Percentiles rank a stretch among this genome's conserved stretches.
These are phyloP conservation scores for Hypoxylon sp. DNA, from an alignment of 2,329 filamentous ascomycete species.

Conservation along the genomic window DNA sequence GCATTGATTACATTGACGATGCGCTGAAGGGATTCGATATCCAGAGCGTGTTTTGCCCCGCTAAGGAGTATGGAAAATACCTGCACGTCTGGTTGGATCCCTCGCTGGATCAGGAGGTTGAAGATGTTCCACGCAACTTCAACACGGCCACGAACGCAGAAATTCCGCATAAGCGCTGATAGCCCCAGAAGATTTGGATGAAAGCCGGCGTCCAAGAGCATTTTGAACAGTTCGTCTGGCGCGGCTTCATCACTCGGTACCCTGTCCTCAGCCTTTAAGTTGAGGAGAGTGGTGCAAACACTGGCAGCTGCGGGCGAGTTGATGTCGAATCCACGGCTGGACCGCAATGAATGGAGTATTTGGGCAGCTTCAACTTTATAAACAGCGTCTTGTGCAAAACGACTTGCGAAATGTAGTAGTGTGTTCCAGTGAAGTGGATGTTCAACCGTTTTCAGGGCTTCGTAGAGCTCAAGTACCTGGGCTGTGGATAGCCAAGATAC, in stretches of 20 bases:
- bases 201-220: conserved; percentile 70
- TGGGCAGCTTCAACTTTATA: conserved; percentile 59
- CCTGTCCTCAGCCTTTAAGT: conserved; percentile 50
- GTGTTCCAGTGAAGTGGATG: conserved; percentile 54
- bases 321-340: conserved; percentile 55
- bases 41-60: conserved; percentile 70
- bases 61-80: conserved; percentile 78
- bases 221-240: conserved; percentile 65
- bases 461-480: conserved; percentile 35
- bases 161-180: conserved; percentile 77
- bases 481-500: conserved; percentile 22
- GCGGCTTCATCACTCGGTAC: conserved; percentile 57
- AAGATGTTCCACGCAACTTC: conserved; percentile 74
- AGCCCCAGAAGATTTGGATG: conserved; percentile 72
- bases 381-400: conserved; percentile 55
- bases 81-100: conserved; percentile 71
- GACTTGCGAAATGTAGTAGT: conserved; percentile 60
- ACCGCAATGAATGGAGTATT: conserved; percentile 56
- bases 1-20: conserved; percentile 66
- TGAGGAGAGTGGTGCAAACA: conserved; percentile 70
- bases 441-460: conserved; percentile 39
- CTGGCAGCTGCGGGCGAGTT: conserved; percentile 62
- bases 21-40: conserved; percentile 65
- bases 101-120: conserved; percentile 69
- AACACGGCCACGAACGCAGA: conserved; percentile 72